Base-by-base conservation (phyloP, 495 filamentous ascomycete genomes). In the Xylaria acuta region DNA sequence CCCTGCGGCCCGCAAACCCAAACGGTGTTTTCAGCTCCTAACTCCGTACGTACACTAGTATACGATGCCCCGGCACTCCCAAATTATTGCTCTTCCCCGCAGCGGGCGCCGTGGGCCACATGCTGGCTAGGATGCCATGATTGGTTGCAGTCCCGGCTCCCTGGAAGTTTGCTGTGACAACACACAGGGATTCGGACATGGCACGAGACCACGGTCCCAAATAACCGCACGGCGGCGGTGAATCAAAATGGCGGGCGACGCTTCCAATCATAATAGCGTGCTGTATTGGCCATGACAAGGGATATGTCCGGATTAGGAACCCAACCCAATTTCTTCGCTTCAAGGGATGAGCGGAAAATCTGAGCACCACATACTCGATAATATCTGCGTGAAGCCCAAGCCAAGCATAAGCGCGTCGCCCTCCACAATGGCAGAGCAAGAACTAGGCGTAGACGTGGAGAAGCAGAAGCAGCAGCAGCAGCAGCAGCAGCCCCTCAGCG, bases 401-500 rank as follows among this genome's bases (percentile, higher is more conserved):
- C 5, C 8, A 3, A 38, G 36, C 36, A 14, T 16, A 27, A 64
- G 5, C 12, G 22, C 60, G n/a, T 22, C 60, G 38, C 22, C 8
- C 3, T 56, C 34, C 54, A 64, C 45, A 73, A 79, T 79, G 76
- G 72, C 77, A 30, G 72, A 73, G 59, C 60, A 78, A 67, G 67
- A 70, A 27, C 32, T 59, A 7, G 34, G 34, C 53, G 70, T 69
- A 71, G 77, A 79, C 71, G 51, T 79, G 22, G 77, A 79, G 76
- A 76, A 76, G 67, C 70, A 72, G 43, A 47, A 45, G 45, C 68
- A 51, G 45, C n/a, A n/a, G n/a, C n/a, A 76, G 67, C 70, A 72
- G 43, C 41, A 45, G 45, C 68, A 51, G 45, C 70, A 69, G 51
- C 66, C 71, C 25, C 53, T 73, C 56, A 68, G 69, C 32, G 76